Percentiles rank a stretch among this genome's conserved stretches.
These are phyloP conservation scores for Baorangia bicolor DNA, from an alignment of 768 basidiomycete species.

Conservation along the genomic window DNA sequence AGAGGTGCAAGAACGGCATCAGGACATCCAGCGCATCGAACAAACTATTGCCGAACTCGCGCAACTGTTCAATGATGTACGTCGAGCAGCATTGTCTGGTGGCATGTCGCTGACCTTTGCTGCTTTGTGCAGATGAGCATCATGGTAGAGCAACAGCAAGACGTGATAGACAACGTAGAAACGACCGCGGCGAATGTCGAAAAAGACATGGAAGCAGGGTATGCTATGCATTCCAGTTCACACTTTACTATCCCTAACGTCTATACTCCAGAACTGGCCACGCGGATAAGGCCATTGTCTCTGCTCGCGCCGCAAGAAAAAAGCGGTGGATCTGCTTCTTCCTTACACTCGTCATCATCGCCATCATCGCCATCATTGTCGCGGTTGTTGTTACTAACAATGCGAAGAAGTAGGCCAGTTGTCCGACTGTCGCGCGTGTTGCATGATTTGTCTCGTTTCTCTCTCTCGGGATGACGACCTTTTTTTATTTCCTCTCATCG, in stretches of 20 bases:
- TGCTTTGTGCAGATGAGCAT: conserved; percentile 73
- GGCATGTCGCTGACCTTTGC: conserved; percentile 1
- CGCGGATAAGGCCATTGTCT: conserved; percentile 82
- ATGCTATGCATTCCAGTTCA: conserved; percentile 22
- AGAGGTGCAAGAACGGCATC: conserved; percentile 97
- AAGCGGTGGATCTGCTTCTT: conserved; percentile 98
- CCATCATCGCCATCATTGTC: conserved; percentile 63
- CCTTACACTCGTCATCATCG: conserved; percentile 63
- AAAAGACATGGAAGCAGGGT: conserved; percentile 87
- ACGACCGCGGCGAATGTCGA: conserved; percentile 70
- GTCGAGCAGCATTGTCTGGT: conserved; percentile 22
- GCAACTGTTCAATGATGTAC: conserved; percentile 91
- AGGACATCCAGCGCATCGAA: conserved; percentile 95
- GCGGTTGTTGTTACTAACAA: conserved; percentile 55
- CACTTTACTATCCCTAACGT: background rate
- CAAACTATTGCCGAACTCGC: conserved; percentile 90
- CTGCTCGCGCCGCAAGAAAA: conserved; percentile 85
- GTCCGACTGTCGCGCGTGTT: background rate
- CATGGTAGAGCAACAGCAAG: conserved; percentile 92
- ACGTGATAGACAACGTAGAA: conserved; percentile 81
- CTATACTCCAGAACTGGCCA: conserved; percentile 59
- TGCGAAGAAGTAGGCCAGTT: conserved; percentile 32
- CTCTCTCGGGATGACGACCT: background rate
- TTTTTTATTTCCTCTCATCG: conserved; percentile 1
- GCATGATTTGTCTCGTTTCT: background rate